Conservation (phyloP, 2,329 filamentous ascomycete genomes). For the Neonectria faginata region DNA sequence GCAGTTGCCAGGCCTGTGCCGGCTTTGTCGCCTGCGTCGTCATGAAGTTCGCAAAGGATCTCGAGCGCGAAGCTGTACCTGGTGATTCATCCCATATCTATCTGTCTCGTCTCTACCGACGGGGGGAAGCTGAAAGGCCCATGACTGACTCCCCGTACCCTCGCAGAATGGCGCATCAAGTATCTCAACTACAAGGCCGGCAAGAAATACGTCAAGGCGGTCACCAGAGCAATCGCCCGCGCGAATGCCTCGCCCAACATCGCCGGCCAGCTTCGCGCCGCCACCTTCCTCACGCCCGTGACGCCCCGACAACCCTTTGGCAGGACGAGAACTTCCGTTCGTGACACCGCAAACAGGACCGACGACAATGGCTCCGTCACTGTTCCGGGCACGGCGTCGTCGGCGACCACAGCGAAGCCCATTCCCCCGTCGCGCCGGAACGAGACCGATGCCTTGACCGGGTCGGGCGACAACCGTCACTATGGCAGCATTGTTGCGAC, state of each 20-base stretch:
- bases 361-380: slow-evolving; percentile 22
- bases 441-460: slow-evolving; percentile 58
- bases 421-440: slow-evolving; percentile 36
- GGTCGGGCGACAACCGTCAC: slow-evolving; percentile 54
- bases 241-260: slow-evolving; percentile 64
- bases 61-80: slow-evolving; percentile 88
- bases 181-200: slow-evolving; percentile 96
- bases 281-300: slow-evolving; percentile 46
- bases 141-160: slow-evolving; percentile 19
- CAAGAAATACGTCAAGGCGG: slow-evolving; percentile 92
- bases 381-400: slow-evolving; percentile 26
- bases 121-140: neutral
- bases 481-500: slow-evolving; percentile 67
- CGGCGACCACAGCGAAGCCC: slow-evolving; percentile 29
- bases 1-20: slow-evolving; percentile 28
- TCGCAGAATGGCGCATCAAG: slow-evolving; percentile 86
- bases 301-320: slow-evolving; percentile 36
- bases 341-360: slow-evolving; percentile 13
- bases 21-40: slow-evolving; percentile 40
- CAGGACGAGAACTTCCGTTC: slow-evolving; percentile 15
- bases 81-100: slow-evolving; percentile 58
- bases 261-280: slow-evolving; percentile 49
- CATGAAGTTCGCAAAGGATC: slow-evolving; percentile 80
- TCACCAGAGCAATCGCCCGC: slow-evolving; percentile 77
- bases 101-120: neutral